These are phyloP conservation scores for Podospora bellae-mahoneyi DNA, from an alignment of 495 filamentous ascomycete genomes.

Conservation along the genomic window DNA sequence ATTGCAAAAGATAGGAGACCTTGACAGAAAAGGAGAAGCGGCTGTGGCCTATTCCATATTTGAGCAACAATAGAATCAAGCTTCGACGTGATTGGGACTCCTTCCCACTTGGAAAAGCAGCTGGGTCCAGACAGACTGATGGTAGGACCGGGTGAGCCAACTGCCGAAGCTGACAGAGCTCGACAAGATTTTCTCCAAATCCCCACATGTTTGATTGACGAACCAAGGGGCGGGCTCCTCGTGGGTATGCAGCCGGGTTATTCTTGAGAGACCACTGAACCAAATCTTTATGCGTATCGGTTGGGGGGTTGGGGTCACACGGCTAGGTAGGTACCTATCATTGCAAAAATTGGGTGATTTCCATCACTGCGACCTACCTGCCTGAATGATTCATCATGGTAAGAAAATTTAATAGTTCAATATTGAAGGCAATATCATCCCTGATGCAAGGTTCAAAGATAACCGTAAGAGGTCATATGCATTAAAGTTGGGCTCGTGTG, in stretches of 20 bases:
- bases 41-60: too few relatives aligned
- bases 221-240: not conserved
- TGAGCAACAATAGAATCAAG: too few relatives aligned
- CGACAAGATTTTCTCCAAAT: not conserved
- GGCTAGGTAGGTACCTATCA: not conserved
- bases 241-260: not conserved
- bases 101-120: too few relatives aligned
- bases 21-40: too few relatives aligned
- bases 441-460: not conserved
- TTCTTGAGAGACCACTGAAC: not conserved
- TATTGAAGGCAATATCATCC: not conserved
- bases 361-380: too few relatives aligned
- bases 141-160: not conserved
- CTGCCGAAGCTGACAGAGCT: not conserved
- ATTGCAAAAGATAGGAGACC: too few relatives aligned
- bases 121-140: too few relatives aligned
- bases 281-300: not conserved
- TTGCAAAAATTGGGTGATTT: too few relatives aligned
- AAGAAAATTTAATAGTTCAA: not conserved
- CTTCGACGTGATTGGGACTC: too few relatives aligned
- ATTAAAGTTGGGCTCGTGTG: not conserved
- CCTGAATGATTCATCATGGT: not conserved
- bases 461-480: not conserved
- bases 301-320: not conserved
- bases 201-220: not conserved